A percentile compares a stretch with the other conserved stretches of the same genome.
Conservation (phyloP, 2,329 filamentous ascomycete genomes). For the Dryadomyces quercus-mongolicae region DNA sequence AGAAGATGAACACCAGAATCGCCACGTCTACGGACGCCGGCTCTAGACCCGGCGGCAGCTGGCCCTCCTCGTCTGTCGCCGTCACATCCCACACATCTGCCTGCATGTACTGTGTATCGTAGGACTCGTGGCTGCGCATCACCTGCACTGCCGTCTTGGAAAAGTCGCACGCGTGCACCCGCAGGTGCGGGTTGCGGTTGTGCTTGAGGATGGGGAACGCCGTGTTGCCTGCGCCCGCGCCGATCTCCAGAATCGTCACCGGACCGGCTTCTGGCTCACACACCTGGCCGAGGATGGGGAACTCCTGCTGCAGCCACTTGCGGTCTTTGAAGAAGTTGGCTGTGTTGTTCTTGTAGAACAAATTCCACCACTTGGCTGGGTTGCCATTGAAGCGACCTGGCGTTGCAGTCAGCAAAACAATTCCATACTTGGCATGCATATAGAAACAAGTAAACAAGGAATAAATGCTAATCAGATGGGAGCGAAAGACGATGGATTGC, state of each 20-base stretch:
- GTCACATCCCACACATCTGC: conserved; percentile 94
- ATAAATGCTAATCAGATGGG: conserved; percentile 47
- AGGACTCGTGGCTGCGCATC: conserved; percentile 70
- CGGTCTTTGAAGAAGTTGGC: conserved; percentile 98
- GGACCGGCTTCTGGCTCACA: conserved; percentile 58
- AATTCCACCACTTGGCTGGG: conserved; percentile 94
- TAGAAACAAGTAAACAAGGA: conserved; percentile 7
- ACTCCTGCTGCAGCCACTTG: conserved; percentile 95
- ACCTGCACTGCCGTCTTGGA: conserved; percentile 90
- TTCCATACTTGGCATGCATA: background rate
- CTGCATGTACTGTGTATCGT: conserved; percentile 55
- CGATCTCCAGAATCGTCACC: conserved; percentile 72
- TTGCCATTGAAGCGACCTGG: conserved; percentile 73
- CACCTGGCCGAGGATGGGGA: conserved; percentile 71
- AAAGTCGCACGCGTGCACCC: conserved; percentile 90
- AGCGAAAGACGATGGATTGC: conserved; percentile 55
- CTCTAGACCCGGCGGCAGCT: conserved; percentile 61
- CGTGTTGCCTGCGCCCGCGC: conserved; percentile 91
- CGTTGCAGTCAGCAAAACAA: conserved; percentile 2
- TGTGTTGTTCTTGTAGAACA: conserved; percentile 96
- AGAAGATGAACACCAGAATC: conserved; percentile 95
- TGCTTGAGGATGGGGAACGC: conserved; percentile 80
- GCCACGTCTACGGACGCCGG: conserved; percentile 83
- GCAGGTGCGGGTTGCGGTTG: conserved; percentile 73
- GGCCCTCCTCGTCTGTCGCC: conserved; percentile 31